Conservation (phyloP, 2,329 filamentous ascomycete genomes). For the Sphaerulina musiva region DNA sequence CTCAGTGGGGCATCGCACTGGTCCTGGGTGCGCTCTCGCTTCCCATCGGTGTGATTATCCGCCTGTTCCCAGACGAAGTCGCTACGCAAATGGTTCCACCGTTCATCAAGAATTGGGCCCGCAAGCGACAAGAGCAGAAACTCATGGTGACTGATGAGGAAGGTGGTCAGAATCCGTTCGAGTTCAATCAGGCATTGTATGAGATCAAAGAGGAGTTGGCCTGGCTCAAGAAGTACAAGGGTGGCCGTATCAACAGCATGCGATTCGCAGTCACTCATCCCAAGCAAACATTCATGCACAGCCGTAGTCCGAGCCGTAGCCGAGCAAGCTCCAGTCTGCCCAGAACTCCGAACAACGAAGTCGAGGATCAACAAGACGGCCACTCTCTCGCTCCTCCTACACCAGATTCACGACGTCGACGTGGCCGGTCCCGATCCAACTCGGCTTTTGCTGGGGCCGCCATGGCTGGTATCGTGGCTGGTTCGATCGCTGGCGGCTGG, state of each 20-base stretch:
- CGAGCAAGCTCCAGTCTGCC: constrained; percentile 60
- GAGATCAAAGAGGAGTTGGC: constrained; percentile 75
- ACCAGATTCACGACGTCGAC: constrained; percentile 51
- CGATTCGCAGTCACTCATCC: constrained; percentile 73
- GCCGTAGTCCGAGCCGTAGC: constrained; percentile 54
- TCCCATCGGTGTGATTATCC: constrained; percentile 72
- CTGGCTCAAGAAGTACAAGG: constrained; percentile 73
- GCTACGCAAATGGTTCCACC: constrained; percentile 42
- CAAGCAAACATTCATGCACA: constrained; percentile 60
- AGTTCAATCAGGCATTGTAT: constrained; percentile 64
- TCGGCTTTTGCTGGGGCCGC: constrained; percentile 69
- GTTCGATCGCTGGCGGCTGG: constrained; percentile 65
- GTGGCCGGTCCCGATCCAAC: constrained; percentile 62
- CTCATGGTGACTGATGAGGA: constrained; percentile 39
- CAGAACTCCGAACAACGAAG: constrained; percentile 56
- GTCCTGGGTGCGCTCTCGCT: constrained; percentile 79
- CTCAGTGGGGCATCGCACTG: constrained; percentile 83
- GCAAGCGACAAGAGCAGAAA: constrained; percentile 38
- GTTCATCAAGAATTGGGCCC: constrained; percentile 34
- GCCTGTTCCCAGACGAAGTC: constrained; percentile 70
- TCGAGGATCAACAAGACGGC: constrained; percentile 35
- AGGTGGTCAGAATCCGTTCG: constrained; percentile 30
- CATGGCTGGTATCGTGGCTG: constrained; percentile 77
- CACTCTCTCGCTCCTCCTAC: constrained; percentile 43
- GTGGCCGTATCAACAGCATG: constrained; percentile 72